Conservation (phyloP, 495 filamentous ascomycete species). For the Elaphomyces granulatus region DNA sequence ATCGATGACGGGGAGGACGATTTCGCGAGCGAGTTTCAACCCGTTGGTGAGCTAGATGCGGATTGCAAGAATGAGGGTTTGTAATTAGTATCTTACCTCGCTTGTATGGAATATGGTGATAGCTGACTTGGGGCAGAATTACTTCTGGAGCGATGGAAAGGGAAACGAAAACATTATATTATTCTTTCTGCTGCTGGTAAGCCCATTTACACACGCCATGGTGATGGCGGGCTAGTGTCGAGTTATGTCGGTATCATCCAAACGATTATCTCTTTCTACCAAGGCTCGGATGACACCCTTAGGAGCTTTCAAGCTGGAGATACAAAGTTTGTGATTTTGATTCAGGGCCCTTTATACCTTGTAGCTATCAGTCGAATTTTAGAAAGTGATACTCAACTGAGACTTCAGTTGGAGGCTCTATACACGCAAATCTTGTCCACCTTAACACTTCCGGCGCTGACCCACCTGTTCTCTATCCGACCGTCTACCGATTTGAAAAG, state of each 20-base stretch:
- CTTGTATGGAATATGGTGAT: no score
- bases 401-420: conserved; percentile 77
- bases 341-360: conserved; percentile 75
- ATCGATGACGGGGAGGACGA: conserved; percentile 42
- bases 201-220: conserved; percentile 90
- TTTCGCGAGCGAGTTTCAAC: conserved; percentile 65
- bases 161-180: conserved; percentile 89
- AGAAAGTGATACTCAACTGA: conserved; percentile 81
- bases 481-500: conserved; percentile 83
- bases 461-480: conserved; percentile 74
- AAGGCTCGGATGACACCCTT: conserved; percentile 59
- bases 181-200: conserved; percentile 97
- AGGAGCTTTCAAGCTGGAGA: conserved; percentile 71
- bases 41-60: conserved; percentile 49
- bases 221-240: conserved; percentile 75
- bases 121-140: no score
- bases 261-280: conserved; percentile 94
- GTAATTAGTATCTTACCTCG: no score
- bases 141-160: conserved; percentile 60
- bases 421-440: conserved; percentile 98
- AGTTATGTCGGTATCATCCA: conserved; percentile 93
- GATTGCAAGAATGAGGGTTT: conserved; percentile 54
- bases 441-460: conserved; percentile 77
- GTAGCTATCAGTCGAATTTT: conserved; percentile 82
- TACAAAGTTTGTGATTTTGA: conserved; percentile 68